These are phyloP conservation scores for Yamadazyma dushanensis DNA, from an alignment of 1,139 yeast genomes.

Conservation along the genomic window DNA sequence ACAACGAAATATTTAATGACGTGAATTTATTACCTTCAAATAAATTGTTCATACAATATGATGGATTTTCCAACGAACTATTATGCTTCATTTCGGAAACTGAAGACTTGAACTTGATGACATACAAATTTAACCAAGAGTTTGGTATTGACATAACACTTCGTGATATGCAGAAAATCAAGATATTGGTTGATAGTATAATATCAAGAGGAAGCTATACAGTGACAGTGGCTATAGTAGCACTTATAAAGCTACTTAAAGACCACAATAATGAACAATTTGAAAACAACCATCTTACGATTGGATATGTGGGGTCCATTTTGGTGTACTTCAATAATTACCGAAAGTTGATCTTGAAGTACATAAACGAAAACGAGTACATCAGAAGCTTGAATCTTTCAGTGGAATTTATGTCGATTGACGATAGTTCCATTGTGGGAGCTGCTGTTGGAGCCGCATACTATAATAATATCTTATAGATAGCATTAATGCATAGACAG, in stretches of 20 bases:
- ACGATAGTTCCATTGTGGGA: slow-evolving; percentile 46
- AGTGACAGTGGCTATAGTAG: slow-evolving; percentile 37
- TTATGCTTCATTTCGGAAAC: slow-evolving; percentile 39
- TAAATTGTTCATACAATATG: slow-evolving; percentile 24
- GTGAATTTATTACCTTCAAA: slow-evolving; percentile 7
- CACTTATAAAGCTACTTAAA: slow-evolving; percentile 35
- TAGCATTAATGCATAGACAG: neutral
- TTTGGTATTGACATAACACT: slow-evolving; percentile 24
- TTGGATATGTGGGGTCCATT: slow-evolving; percentile 50
- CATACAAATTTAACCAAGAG: slow-evolving; percentile 19
- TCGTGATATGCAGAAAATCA: slow-evolving; percentile 29
- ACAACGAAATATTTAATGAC: slow-evolving; percentile 29
- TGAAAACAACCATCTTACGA: slow-evolving; percentile 22
- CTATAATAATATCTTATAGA: slow-evolving; percentile 12
- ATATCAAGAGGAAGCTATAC: slow-evolving; percentile 42
- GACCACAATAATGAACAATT: slow-evolving; percentile 28
- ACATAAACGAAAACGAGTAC: slow-evolving; percentile 30
- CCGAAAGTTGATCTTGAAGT: slow-evolving; percentile 29
- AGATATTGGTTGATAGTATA: slow-evolving; percentile 28
- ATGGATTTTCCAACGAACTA: slow-evolving; percentile 42
- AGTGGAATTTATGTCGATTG: slow-evolving; percentile 40
- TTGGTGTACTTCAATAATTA: slow-evolving; percentile 37
- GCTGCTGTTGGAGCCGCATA: slow-evolving; percentile 52
- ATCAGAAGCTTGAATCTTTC: slow-evolving; percentile 27
- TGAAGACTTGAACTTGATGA: slow-evolving; percentile 23